A percentile compares a stretch with the other conserved stretches of the same genome.
Conservation (phyloP, 495 filamentous ascomycete species). For the Recurvomyces mirabilis region DNA sequence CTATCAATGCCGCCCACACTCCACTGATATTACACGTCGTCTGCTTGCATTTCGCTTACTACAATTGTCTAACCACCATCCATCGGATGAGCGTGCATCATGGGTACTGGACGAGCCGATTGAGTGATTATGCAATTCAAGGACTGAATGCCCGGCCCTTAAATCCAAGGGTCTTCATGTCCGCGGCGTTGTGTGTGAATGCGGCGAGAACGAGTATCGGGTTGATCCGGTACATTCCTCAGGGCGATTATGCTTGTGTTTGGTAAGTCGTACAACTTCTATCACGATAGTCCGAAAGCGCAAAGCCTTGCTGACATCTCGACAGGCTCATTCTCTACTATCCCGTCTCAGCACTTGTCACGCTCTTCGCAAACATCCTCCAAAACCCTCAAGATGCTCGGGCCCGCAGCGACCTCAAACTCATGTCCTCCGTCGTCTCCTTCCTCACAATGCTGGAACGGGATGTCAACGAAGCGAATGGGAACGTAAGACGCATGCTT, state of each 20-base stretch:
- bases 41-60: constrained; percentile 90
- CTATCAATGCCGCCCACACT: constrained; percentile 81
- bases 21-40: constrained; percentile 86
- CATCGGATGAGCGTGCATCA: constrained; percentile 98
- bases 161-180: constrained; percentile 91
- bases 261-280: constrained; percentile 51
- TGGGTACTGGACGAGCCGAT: constrained; percentile 91
- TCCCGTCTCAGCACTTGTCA: constrained; percentile 89
- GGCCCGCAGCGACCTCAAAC: constrained; percentile 72
- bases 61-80: constrained; percentile 94
- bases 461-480: constrained; percentile 69
- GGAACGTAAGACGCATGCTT: constrained; percentile 84
- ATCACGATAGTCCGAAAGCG: neutral
- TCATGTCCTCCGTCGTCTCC: constrained; percentile 87
- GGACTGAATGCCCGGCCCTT: constrained; percentile 81
- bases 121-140: constrained; percentile 91
- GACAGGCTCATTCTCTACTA: constrained; percentile 90
- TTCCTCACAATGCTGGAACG: constrained; percentile 72
- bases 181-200: constrained; percentile 79
- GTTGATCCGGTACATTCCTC: constrained; percentile 88
- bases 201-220: constrained; percentile 89
- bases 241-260: constrained; percentile 87
- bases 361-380: constrained; percentile 90
- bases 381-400: constrained; percentile 89
- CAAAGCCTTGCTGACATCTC: neutral